Evolutionary conservation across 2,329 filamentous ascomycete genomes (phyloP), one percentile per base, ranked within the genome.

Genomic region (Hortaea werneckii): DNA sequence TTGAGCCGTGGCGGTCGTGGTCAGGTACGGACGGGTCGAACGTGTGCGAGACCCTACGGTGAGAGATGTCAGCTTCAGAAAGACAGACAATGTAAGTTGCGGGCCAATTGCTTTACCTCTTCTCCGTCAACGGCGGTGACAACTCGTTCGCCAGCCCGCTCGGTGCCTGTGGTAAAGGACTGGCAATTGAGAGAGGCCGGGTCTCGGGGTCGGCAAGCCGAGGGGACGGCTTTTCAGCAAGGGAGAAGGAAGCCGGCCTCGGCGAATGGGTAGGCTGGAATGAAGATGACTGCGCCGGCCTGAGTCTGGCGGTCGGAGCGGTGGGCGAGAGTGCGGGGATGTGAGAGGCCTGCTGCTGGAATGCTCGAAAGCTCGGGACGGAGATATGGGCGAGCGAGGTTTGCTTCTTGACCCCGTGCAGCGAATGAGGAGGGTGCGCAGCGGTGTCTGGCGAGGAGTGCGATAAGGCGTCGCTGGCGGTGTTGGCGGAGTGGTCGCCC

Each of bases 201-300:
- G 52, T 50, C 13, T 46, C 46, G 26, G 55, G 53, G 13, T 60
- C 57, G 50, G 51, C 51, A 53, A 58, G 50, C 46, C 58, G 58
- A 41, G 54, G 69, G 55, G 60, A 73, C 62, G 55, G 68, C 64
- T 58, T 70, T 62, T 59, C 65, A 53, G 64, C 59, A 46, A 61
- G 60, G 32, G 65, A 65, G 55, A 69, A 69, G 41, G 65, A 68
- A 44, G 61, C 60, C 47, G 70, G 64, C 45, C 73, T 61, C 51
- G 73, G 69, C 43, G 73, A 71, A 50, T 69, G 49, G 11, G 47
- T 44, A 8, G 49, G 40, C 63, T 50, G 75, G 76, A 50, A 79
- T 62, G 55, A 76, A 74, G 46, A 47, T 41, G 43, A 47, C n/a
- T n/a, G 32, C 32, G n/a, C 8, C 4, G 32, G n/a, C 9, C n/a